phyloP scores from a whole-genome alignment of 768 basidiomycete species.

The Pulveroboletus sp. region DNA sequence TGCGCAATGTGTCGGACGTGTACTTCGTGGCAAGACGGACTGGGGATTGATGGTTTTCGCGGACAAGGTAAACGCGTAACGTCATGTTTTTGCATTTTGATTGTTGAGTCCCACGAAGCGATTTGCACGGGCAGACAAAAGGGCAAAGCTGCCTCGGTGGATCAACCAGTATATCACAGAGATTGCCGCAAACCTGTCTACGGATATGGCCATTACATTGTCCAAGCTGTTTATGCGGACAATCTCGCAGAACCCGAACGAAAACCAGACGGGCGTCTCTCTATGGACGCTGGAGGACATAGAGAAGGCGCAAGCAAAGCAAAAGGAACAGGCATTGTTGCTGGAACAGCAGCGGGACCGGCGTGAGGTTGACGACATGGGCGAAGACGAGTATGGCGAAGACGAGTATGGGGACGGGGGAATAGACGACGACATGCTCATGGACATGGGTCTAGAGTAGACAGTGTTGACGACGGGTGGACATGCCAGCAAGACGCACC shows the following conservation, averaged over 20 bases:
- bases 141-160: constrained; percentile 96
- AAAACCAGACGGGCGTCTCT: constrained; percentile 91
- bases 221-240: constrained; percentile 96
- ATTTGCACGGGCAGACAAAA: constrained; percentile 87
- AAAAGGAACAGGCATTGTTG: constrained; percentile 58
- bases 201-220: constrained; percentile 93
- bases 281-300: constrained; percentile 95
- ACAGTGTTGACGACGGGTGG: no score
- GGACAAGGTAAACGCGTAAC: constrained; percentile 68
- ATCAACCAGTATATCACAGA: constrained; percentile 99
- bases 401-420: constrained; percentile 68
- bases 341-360: constrained; percentile 31
- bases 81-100: not conserved
- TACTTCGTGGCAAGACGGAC: constrained; percentile 96
- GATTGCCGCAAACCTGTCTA: constrained; percentile 93
- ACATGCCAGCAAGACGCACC: no score
- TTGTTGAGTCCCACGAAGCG: constrained; percentile 46
- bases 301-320: constrained; percentile 77
- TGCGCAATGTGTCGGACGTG: constrained; percentile 97
- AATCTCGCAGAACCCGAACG: constrained; percentile 97
- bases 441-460: constrained; percentile 46
- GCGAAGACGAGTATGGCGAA: constrained; percentile 57
- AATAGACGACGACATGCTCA: constrained; percentile 56
- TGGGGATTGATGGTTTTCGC: constrained; percentile 99
- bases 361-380: constrained; percentile 24